Evolutionary conservation across 768 basidiomycete genomes (phyloP), one percentile per base, ranked within the genome.

Genomic region (Neoboletus brunneissimus): DNA sequence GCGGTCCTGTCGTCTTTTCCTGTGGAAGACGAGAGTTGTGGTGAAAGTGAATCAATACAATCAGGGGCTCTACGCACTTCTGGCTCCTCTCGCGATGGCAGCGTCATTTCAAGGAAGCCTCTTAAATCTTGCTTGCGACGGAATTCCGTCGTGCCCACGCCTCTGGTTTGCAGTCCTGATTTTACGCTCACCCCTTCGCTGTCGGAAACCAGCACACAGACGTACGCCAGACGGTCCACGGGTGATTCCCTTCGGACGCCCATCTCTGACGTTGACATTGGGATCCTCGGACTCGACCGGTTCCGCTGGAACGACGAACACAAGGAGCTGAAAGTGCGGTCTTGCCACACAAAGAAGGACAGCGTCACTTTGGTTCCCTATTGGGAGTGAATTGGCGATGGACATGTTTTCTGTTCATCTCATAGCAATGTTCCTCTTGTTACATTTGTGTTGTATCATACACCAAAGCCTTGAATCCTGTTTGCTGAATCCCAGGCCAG

Each of bases 221-320:
- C n/a, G n/a, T 20, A 20, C 9, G 5, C 9, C 20, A 10, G 38
- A 25, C 25, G 37, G 27, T 48, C 57, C 22, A 43, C 22, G 1
- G 50, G 43, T 25, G 65, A 66, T n/a, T 60, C 55, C 12, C 31
- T 68, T 53, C 48, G 41, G 44, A 71, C 64, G 3, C 64, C 63
- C 0, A 44, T 50, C 15, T 61, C 57, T 20, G 59, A 66, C 0
- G 51, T 58, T 1, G 64, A 64, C 15, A 59, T 69, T 43, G 56
- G 67, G n/a, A 57, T 64, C n/a, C 51, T 69, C 7, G 64, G 67
- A 40, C 67, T 71, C 4, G 63, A 69, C 43, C 58, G 58, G 12
- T 69, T 67, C 35, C 46, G 32, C 23, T 71, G 62, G 64, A 57
- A 44, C 32, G 54, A 66, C 4, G 56, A 61, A 10, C 22, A 37